phyloP scores from a whole-genome alignment of 2,329 filamentous ascomycete genomes.

The Colletotrichum sp. region DNA sequence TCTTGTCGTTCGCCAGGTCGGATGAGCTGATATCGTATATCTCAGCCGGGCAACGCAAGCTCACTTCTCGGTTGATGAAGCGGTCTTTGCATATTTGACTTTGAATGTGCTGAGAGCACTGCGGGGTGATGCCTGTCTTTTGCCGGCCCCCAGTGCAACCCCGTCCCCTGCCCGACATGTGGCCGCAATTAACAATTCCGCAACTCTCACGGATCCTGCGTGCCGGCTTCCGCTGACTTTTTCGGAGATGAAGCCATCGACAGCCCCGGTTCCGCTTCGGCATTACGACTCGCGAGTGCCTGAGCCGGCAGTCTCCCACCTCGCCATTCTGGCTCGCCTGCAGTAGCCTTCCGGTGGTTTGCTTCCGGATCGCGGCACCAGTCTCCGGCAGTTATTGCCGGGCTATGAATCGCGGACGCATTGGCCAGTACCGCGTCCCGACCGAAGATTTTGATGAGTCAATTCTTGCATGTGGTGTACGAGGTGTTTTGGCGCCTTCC shows the following conservation, averaged over 20 bases:
- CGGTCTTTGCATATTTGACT: neutral
- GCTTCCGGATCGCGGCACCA: neutral
- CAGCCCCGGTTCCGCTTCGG: constrained; percentile 2
- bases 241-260: neutral
- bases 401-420: neutral
- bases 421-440: neutral
- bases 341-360: neutral
- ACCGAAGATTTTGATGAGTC: neutral
- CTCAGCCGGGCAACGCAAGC: neutral
- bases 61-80: neutral
- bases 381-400: neutral
- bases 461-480: neutral
- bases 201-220: neutral
- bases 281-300: neutral
- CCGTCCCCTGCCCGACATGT: neutral
- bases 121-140: neutral
- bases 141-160: neutral
- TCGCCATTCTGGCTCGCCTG: neutral
- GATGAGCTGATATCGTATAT: neutral
- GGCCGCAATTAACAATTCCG: neutral
- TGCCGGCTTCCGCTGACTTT: neutral
- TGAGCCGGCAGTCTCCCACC: neutral
- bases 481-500: neutral
- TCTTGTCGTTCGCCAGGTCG: neutral
- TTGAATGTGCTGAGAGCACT: neutral